Evolutionary conservation across 495 filamentous ascomycete genomes (phyloP), one percentile per base, ranked within the genome.

Genomic region (Trichoderma virens): DNA sequence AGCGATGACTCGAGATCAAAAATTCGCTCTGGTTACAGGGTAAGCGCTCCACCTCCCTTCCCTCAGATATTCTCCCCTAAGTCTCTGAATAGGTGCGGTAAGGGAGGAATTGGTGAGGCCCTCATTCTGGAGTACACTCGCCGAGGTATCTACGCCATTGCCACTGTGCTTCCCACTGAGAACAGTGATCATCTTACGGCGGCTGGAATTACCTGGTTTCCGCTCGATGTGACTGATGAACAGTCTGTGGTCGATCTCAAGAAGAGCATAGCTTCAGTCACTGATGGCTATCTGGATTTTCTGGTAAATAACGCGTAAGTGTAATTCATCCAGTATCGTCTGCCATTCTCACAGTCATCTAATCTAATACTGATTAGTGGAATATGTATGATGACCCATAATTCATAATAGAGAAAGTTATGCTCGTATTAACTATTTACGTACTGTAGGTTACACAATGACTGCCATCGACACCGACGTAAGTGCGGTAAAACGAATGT

Each of bases 391-490:
- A 31, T 11, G 51, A 16, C 25, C 7, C 25, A 56, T 30, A 30
- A 20, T 28, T 6, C 9, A 18, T 5, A 7, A 27, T 16, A 16
- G 2, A n/a, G 0, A 14, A 16, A 30, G 6, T 0, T 3, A 30
- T 28, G 0, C 1, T 28, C 11, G 5, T 28, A 30, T 28, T 56
- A 16, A 56, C 51, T 30, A 5, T 56, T 11, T 13, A 75, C 70
- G 25, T 31, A 4, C 13, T 14, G 3, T 30, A 56, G 51, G 51
- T 16, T 56, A 80, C 65, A 79, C 80, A 2, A 74, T 76, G 63
- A 84, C 86, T 0, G 75, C 78, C 5, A 74, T 84, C 3, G 85
- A 88, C 65, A 75, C 80, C 25, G 70, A 76, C 32, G 62, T 86
- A 0, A 70, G 79, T 2, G 75, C 78, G 28, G 83, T 83, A 0